phyloP scores from a whole-genome alignment of 2,329 filamentous ascomycete species.

The Capronia coronata region DNA sequence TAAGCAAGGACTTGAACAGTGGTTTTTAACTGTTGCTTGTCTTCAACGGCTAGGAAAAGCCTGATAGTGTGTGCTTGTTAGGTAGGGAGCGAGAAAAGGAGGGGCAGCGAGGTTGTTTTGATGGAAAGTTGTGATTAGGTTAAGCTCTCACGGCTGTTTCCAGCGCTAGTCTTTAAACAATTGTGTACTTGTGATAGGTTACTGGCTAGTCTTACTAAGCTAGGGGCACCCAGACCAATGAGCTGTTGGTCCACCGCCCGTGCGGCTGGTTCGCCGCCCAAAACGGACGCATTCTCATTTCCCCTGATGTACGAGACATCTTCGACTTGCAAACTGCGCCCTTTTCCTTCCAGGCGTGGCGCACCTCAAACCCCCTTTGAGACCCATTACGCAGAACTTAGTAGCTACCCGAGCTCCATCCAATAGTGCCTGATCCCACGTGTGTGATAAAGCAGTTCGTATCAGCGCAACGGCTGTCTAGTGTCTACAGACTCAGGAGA shows the following conservation, averaged over 20 bases:
- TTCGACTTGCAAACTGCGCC: not conserved
- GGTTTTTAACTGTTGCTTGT: too few species aligned
- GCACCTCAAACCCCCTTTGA: not conserved
- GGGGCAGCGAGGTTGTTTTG: not conserved
- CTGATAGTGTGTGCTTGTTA: not conserved
- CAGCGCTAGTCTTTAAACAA: not conserved
- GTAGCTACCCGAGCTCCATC: not conserved
- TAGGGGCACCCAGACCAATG: too few species aligned
- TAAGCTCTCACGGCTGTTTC: not conserved
- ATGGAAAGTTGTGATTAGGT: not conserved
- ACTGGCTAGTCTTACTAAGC: too few species aligned
- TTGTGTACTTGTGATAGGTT: not conserved
- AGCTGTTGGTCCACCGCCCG: not conserved
- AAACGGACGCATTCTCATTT: slow-evolving; percentile 4
- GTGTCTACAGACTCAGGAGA: too few species aligned
- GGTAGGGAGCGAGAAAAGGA: not conserved
- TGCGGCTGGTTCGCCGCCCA: not conserved
- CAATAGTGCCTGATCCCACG: not conserved
- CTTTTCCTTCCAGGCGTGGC: not conserved
- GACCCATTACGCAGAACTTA: not conserved
- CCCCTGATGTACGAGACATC: not conserved
- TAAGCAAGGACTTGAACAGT: not conserved
- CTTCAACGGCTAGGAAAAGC: not conserved
- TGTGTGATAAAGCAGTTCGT: not conserved
- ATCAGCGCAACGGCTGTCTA: not conserved